Conservation (phyloP, 1,139 yeast species). For the Lodderomyces beijingensis region DNA sequence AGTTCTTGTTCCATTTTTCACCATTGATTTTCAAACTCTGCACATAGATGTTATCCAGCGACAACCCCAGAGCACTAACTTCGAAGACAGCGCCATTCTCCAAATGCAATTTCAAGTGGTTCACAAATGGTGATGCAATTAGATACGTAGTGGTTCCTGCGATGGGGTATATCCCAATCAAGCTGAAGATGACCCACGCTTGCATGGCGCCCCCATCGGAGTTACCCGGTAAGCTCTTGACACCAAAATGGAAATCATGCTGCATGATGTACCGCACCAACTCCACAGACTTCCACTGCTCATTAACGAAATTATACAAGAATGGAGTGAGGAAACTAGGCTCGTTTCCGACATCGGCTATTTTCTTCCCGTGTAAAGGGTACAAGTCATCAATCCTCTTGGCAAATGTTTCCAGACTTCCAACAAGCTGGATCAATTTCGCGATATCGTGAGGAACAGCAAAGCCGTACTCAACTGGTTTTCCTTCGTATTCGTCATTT, state of each 20-base stretch:
- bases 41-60: conserved; percentile 20
- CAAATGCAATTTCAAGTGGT: conserved; percentile 19
- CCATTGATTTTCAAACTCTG: conserved; percentile 29
- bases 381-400: conserved; percentile 34
- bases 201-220: conserved; percentile 42
- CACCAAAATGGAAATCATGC: conserved; percentile 24
- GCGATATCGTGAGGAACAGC: conserved; percentile 31
- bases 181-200: conserved; percentile 32
- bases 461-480: conserved; percentile 56
- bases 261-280: conserved; percentile 27
- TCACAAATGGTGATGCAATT: conserved; percentile 29
- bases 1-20: conserved; percentile 21
- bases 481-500: conserved; percentile 63
- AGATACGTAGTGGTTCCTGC: conserved; percentile 35
- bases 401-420: conserved; percentile 23
- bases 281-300: conserved; percentile 27
- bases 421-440: conserved; percentile 24
- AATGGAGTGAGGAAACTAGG: conserved; percentile 33
- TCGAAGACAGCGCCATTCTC: conserved; percentile 23
- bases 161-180: conserved; percentile 34
- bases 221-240: conserved; percentile 32
- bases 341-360: conserved; percentile 32
- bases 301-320: conserved; percentile 26
- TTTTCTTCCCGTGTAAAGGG: conserved; percentile 22
- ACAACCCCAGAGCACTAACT: conserved; percentile 24